These are phyloP conservation scores for Brettanomyces naardenensis DNA, from an alignment of 805 yeast species.

Conservation along the genomic window DNA sequence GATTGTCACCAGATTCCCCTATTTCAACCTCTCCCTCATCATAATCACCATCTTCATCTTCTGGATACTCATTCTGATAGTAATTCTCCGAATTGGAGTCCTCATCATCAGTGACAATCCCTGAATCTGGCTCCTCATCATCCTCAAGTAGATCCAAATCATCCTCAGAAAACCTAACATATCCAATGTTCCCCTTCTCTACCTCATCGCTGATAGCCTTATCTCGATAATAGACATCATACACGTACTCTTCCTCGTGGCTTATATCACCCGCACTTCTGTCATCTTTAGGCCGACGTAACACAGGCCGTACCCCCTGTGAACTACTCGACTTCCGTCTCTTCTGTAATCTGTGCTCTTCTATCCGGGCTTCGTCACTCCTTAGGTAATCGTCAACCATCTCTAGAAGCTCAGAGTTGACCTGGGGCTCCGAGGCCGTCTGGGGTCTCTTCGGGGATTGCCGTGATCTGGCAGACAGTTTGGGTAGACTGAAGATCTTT, in stretches of 20 bases:
- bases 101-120: slow-evolving; percentile 52
- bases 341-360: slow-evolving; percentile 13
- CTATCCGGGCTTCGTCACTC: slow-evolving; percentile 22
- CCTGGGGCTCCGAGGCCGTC: slow-evolving; percentile 20
- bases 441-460: neutral
- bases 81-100: slow-evolving; percentile 89
- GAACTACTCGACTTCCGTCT: slow-evolving; percentile 21
- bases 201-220: slow-evolving; percentile 37
- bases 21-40: slow-evolving; percentile 25
- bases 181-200: slow-evolving; percentile 36
- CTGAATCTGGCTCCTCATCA: slow-evolving; percentile 26
- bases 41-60: slow-evolving; percentile 70
- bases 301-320: slow-evolving; percentile 10
- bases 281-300: slow-evolving; percentile 15
- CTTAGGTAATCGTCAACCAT: slow-evolving; percentile 61
- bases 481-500: neutral
- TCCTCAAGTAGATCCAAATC: slow-evolving; percentile 29
- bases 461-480: neutral
- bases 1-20: slow-evolving; percentile 30
- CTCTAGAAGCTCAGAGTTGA: slow-evolving; percentile 61
- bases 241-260: slow-evolving; percentile 78
- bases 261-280: slow-evolving; percentile 22
- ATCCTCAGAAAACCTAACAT: slow-evolving; percentile 49
- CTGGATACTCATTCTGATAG: slow-evolving; percentile 91
- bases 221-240: slow-evolving; percentile 77